Percentiles rank a stretch among this genome's conserved stretches.
These are phyloP conservation scores for Neonectria ditissima DNA, from an alignment of 2,329 filamentous ascomycete species.

Conservation along the genomic window DNA sequence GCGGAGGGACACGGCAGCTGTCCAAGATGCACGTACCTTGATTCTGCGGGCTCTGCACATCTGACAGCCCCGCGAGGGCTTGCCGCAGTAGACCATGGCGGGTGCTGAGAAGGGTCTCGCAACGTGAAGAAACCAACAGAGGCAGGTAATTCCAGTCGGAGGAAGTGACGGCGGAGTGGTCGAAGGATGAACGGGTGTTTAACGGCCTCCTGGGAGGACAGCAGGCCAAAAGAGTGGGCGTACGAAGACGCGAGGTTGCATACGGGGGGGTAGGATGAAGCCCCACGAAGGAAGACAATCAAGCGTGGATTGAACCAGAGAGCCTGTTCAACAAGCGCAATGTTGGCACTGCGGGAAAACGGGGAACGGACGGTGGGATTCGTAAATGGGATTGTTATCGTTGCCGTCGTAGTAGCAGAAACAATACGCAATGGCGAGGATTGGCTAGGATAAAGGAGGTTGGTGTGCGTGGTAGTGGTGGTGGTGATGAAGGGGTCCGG, in stretches of 20 bases:
- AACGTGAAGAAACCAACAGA: constrained; percentile 8
- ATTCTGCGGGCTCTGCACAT: constrained; percentile 80
- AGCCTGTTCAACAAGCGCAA: constrained; percentile 13
- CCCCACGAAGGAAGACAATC: constrained; percentile 28
- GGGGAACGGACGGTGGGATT: background rate
- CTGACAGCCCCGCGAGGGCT: constrained; percentile 76
- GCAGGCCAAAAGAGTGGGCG: constrained; percentile 35
- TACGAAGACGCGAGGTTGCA: constrained; percentile 46
- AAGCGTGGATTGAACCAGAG: constrained; percentile 27
- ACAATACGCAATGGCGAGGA: background rate
- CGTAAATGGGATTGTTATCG: background rate
- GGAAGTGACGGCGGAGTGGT: constrained; percentile 19
- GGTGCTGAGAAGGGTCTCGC: constrained; percentile 2
- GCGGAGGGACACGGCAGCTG: background rate
- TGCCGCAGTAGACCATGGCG: constrained; percentile 74
- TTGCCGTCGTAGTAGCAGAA: background rate
- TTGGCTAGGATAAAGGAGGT: constrained; percentile 3
- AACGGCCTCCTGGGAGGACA: constrained; percentile 41
- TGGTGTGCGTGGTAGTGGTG: background rate
- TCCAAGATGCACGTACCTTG: constrained; percentile 65
- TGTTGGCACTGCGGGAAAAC: constrained; percentile 12
- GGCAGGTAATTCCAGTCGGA: constrained; percentile 13
- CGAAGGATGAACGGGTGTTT: constrained; percentile 29
- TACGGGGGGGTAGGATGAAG: constrained; percentile 32
- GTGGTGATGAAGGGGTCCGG: background rate